Base-by-base conservation (phyloP, 805 yeast species). In the Candida odintsovae region DNA sequence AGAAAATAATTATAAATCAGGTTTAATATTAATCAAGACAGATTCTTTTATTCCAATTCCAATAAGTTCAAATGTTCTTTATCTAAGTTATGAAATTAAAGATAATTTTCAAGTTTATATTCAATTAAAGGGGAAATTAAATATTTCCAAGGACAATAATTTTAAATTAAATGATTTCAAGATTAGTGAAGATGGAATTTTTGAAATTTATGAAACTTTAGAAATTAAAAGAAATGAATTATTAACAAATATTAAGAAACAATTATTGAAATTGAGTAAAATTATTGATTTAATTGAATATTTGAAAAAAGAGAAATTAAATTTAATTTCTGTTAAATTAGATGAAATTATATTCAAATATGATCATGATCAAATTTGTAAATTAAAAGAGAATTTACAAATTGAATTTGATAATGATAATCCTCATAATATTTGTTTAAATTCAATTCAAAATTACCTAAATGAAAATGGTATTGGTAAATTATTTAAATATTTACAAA, bases 11-110 rank as follows among this genome's bases (percentile, higher is more conserved):
- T 39, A 42, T 1, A 40, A 44, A 12, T 20, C 12, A 16, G 49
- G 52, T 5, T 12, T 53, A 6, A 49, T 72, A 20, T 44, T 69
- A 3, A 55, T 70, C 15, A 61, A 66, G 36, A 71, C 72, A 18
- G 59, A 63, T 28, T 52, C 69, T 0, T 59, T 71, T 39, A 65
- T 65, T 42, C 57, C 64, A 39, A 66, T 71, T 11, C 66, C 69
- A 3, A 60, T 62, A 44, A 65, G 72, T 41, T 61, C 65, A 11
- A 63, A 63, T 22, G 58, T 71, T 2, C 41, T 71, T 28, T 57
- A 66, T 23, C 47, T 72, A 20, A 55, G 58, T 23, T 50, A 40
- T 38, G 50, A 44, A 20, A 37, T 50, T 16, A 22, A 37, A 19
- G 36, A 42, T 4, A 40, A 47, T 31, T 26, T 47, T 11, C 40